A percentile compares a stretch with the other conserved stretches of the same genome.
phyloP scores from a whole-genome alignment of 2,329 filamentous ascomycete species.

The Microcyclosporella mali region DNA sequence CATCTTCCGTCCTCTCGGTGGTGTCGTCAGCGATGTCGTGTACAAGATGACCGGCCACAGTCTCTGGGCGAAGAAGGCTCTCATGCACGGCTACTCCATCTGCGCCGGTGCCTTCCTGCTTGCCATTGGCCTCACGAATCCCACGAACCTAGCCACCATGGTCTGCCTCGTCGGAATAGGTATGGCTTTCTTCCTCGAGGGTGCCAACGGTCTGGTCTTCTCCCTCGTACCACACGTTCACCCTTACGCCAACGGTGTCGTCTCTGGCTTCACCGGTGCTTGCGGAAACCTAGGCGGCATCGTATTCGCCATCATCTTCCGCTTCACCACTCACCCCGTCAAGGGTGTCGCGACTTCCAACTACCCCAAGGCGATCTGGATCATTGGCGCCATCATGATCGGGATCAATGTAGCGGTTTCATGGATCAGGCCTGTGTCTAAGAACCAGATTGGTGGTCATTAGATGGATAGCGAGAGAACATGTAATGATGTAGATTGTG shows the following conservation, averaged over 20 bases:
- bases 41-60: slow-evolving; percentile 44
- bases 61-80: slow-evolving; percentile 60
- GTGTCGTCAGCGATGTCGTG: slow-evolving; percentile 52
- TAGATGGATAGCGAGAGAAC: too few relatives aligned
- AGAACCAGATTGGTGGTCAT: slow-evolving; percentile 46
- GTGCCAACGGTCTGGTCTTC: slow-evolving; percentile 81
- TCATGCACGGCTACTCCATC: slow-evolving; percentile 52
- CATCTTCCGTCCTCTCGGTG: slow-evolving; percentile 60
- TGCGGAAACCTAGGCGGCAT: slow-evolving; percentile 80
- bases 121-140: slow-evolving; percentile 58
- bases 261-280: slow-evolving; percentile 73
- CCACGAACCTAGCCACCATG: slow-evolving; percentile 58
- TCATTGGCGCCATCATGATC: slow-evolving; percentile 72
- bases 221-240: slow-evolving; percentile 81
- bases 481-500: background rate
- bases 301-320: slow-evolving; percentile 75
- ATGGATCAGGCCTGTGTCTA: slow-evolving; percentile 57
- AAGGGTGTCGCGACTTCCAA: slow-evolving; percentile 32
- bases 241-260: slow-evolving; percentile 70
- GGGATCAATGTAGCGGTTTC: slow-evolving; percentile 59
- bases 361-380: slow-evolving; percentile 59
- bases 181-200: slow-evolving; percentile 76
- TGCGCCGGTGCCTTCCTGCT: slow-evolving; percentile 55
- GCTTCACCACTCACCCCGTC: slow-evolving; percentile 45
- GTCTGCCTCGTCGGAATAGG: slow-evolving; percentile 70